Conservation (phyloP, 148 eudicot species). For the Nyssa sinensis region DNA sequence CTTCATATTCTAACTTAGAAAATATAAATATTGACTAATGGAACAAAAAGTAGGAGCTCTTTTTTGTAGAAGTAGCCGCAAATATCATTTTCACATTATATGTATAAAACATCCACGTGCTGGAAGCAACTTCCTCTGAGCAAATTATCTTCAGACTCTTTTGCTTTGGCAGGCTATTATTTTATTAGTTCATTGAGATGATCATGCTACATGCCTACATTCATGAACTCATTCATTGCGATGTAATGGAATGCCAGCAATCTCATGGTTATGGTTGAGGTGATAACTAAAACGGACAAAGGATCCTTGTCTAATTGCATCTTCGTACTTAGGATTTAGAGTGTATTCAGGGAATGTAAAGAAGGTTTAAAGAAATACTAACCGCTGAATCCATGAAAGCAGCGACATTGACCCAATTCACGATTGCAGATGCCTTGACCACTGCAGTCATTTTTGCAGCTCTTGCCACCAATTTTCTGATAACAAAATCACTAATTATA, state of each 20-base stretch:
- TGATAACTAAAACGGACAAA: neutral
- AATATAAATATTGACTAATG: neutral
- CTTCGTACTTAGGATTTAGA: neutral
- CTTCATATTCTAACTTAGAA: neutral
- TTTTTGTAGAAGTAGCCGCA: neutral
- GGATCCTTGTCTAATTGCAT: neutral
- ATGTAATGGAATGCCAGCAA: neutral
- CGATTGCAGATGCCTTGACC: slow-evolving; percentile 84
- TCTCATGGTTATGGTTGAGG: neutral
- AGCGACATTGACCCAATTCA: slow-evolving; percentile 74
- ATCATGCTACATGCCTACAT: neutral
- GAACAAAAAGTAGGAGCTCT: neutral
- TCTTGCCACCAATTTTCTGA: slow-evolving; percentile 67
- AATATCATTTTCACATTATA: too few relatives aligned
- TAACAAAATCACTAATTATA: slow-evolving; percentile 12
- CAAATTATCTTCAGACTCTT: neutral
- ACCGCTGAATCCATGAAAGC: slow-evolving; percentile 90
- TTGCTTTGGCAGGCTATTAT: neutral
- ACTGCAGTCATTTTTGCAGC: slow-evolving; percentile 62
- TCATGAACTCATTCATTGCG: neutral
- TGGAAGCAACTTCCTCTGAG: neutral
- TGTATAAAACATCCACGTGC: neutral
- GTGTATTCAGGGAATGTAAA: too few relatives aligned
- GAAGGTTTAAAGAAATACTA: slow-evolving; percentile 24
- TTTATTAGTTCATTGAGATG: neutral